A percentile compares a stretch with the other conserved stretches of the same genome.
These are phyloP conservation scores for Vitis hybrid DNA, from an alignment of 177 flowering plant species.

Conservation along the genomic window DNA sequence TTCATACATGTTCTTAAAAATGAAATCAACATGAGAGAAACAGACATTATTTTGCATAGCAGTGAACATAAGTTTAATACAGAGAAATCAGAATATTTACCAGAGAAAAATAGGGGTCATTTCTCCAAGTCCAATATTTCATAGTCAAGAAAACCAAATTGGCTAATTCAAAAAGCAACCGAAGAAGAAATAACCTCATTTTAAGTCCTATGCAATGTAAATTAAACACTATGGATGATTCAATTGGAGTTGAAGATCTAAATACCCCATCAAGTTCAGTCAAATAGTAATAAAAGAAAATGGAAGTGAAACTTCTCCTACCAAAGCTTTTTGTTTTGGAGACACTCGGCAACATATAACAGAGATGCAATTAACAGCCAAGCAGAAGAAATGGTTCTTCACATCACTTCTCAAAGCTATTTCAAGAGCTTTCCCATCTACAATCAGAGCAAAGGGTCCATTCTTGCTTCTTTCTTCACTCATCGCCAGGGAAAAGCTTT, in stretches of 20 bases:
- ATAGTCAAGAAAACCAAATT: too few relatives aligned
- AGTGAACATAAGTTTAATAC: too few relatives aligned
- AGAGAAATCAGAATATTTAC: too few relatives aligned
- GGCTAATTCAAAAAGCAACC: too few relatives aligned
- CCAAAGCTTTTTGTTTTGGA: conserved; percentile 72
- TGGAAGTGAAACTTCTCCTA: conserved; percentile 9
- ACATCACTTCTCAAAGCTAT: conserved; percentile 42
- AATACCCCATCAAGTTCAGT: too few relatives aligned
- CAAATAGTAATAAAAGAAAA: not conserved
- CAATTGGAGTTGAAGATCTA: not conserved
- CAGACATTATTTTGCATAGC: too few relatives aligned
- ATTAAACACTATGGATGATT: not conserved
- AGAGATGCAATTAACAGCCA: conserved; percentile 59
- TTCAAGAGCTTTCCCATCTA: conserved; percentile 61
- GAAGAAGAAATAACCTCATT: too few relatives aligned
- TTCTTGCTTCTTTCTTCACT: conserved; percentile 18
- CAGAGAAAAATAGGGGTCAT: too few relatives aligned
- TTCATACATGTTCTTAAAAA: not conserved
- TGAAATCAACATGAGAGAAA: not conserved
- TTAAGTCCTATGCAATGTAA: not conserved
- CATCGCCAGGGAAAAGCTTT: conserved; percentile 20
- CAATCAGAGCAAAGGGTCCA: conserved; percentile 47
- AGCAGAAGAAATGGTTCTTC: conserved; percentile 43
- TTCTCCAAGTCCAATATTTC: too few relatives aligned
- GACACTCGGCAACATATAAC: conserved; percentile 69